Conservation (phyloP, 495 filamentous ascomycete species). For the Penicillium riverlandense region DNA sequence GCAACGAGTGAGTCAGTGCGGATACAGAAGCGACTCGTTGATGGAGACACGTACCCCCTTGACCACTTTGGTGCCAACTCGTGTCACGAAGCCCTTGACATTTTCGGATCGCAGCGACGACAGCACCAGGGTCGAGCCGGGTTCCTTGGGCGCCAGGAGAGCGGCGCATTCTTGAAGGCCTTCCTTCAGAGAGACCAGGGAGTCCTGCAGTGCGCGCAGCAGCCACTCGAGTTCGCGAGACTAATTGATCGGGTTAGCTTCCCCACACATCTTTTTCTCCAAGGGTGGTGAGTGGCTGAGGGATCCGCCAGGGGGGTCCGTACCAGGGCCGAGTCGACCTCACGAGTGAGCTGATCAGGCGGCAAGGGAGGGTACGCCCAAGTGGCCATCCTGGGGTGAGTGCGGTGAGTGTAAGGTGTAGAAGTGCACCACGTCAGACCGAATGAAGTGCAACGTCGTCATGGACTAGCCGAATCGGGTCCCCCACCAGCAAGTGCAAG, state of each 20-base stretch:
- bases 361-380: slow-evolving; percentile 70
- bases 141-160: slow-evolving; percentile 74
- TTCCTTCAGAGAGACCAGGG: slow-evolving; percentile 66
- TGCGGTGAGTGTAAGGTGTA: background rate
- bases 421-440: background rate
- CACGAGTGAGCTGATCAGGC: slow-evolving; percentile 53
- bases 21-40: too few species aligned
- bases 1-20: background rate
- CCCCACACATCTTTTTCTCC: slow-evolving; percentile 7
- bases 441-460: too few species aligned
- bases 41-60: slow-evolving; percentile 53
- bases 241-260: slow-evolving; percentile 35
- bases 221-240: slow-evolving; percentile 83
- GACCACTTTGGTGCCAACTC: slow-evolving; percentile 67
- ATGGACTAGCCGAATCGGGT: too few species aligned
- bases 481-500: too few species aligned
- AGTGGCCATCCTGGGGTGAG: slow-evolving; percentile 68
- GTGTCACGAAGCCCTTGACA: slow-evolving; percentile 86
- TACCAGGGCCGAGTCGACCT: slow-evolving; percentile 64
- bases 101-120: slow-evolving; percentile 81
- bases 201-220: slow-evolving; percentile 67
- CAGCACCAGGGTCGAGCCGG: slow-evolving; percentile 77
- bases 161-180: slow-evolving; percentile 84
- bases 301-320: too few species aligned
- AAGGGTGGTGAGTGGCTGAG: too few species aligned